phyloP scores from a whole-genome alignment of 1,139 yeast genomes.

The Geotrichum citri-aurantii region DNA sequence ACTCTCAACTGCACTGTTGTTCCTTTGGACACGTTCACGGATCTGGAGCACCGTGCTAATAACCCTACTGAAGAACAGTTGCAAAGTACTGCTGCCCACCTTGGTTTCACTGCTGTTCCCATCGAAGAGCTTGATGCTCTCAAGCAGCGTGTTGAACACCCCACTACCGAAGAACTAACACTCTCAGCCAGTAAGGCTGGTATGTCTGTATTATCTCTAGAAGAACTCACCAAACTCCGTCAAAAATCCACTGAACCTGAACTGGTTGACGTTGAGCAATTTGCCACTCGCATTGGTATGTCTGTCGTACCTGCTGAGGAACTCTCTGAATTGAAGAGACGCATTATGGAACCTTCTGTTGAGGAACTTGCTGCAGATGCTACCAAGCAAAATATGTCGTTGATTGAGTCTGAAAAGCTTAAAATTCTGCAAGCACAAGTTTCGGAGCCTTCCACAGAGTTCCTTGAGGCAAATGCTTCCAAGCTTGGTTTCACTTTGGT shows the following conservation, averaged over 20 bases:
- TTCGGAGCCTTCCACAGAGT: slow-evolving; percentile 11
- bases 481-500: slow-evolving; percentile 10
- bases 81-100: slow-evolving; percentile 22
- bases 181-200: slow-evolving; percentile 12
- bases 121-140: slow-evolving; percentile 16
- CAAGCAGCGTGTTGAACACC: slow-evolving; percentile 17
- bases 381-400: slow-evolving; percentile 11
- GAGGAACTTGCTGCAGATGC: slow-evolving; percentile 13
- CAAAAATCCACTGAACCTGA: slow-evolving; percentile 1
- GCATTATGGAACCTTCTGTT: slow-evolving; percentile 7
- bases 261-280: slow-evolving; percentile 20
- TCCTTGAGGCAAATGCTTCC: slow-evolving; percentile 7
- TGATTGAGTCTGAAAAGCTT: slow-evolving; percentile 27
- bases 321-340: slow-evolving; percentile 24
- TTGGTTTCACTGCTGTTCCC: slow-evolving; percentile 33
- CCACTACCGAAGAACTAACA: slow-evolving; percentile 12
- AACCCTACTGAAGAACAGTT: slow-evolving; percentile 33
- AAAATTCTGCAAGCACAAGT: slow-evolving; percentile 23
- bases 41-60: slow-evolving; percentile 18
- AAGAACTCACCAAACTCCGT: slow-evolving; percentile 12
- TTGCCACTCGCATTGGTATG: slow-evolving; percentile 23
- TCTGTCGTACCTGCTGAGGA: slow-evolving; percentile 21
- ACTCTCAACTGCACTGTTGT: slow-evolving; percentile 7
- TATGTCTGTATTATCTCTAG: slow-evolving; percentile 8
- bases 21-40: slow-evolving; percentile 26